Conservation (phyloP, 225 moss, liverwort and hornwort genomes). For the Bryum argenteum region DNA sequence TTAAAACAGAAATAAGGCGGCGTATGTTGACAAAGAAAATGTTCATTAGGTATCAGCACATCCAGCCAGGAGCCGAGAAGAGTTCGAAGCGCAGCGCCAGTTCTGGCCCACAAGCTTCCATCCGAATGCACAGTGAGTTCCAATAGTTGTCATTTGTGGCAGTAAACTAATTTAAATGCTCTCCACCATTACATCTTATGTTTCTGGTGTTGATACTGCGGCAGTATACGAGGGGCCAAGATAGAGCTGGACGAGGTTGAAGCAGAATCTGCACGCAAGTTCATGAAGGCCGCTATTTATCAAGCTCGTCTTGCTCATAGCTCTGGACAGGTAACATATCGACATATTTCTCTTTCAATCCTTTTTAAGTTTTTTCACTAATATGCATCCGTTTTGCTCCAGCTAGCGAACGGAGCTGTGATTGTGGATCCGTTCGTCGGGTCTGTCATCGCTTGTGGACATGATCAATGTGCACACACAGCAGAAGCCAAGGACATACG, state of each 20-base stretch:
- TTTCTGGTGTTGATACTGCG: not conserved
- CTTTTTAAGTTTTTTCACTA: not conserved
- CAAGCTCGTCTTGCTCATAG: slow-evolving; percentile 72
- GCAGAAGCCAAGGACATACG: slow-evolving; percentile 26
- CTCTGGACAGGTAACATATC: slow-evolving; percentile 62
- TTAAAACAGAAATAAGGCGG: not conserved
- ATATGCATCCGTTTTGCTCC: slow-evolving; percentile 27
- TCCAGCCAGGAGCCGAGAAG: slow-evolving; percentile 75
- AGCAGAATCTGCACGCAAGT: slow-evolving; percentile 62
- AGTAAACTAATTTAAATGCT: not conserved
- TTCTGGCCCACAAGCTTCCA: slow-evolving; percentile 91
- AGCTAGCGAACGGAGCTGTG: slow-evolving; percentile 90
- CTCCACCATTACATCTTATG: too few relatives aligned
- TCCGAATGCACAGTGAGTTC: slow-evolving; percentile 67
- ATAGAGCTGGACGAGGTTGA: slow-evolving; percentile 58
- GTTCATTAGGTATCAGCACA: slow-evolving; percentile 65
- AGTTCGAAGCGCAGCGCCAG: slow-evolving; percentile 83
- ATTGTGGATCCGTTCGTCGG: slow-evolving; percentile 86
- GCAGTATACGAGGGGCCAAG: slow-evolving; percentile 54
- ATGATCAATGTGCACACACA: slow-evolving; percentile 57
- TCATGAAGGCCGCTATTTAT: slow-evolving; percentile 81
- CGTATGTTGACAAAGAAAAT: not conserved
- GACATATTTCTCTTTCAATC: slow-evolving; percentile 16
- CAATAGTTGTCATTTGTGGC: slow-evolving; percentile 7
- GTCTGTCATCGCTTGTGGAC: slow-evolving; percentile 70